A percentile compares a stretch with the other conserved stretches of the same genome.
phyloP scores from a whole-genome alignment of 306 rosid genomes.

The Chamaecrista fasciculata region DNA sequence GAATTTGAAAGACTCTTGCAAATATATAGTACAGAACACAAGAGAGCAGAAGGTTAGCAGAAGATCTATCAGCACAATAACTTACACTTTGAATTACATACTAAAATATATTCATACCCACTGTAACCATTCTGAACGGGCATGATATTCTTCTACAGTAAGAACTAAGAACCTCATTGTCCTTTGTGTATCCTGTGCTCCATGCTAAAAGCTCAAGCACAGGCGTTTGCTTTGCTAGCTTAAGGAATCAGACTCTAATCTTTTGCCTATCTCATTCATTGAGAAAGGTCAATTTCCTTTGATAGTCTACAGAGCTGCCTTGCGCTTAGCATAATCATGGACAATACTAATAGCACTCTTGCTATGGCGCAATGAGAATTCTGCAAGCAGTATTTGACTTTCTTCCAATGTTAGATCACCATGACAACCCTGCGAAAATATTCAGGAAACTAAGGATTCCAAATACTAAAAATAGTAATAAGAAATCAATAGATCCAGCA shows the following conservation, averaged over 20 bases:
- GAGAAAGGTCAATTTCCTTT: not conserved
- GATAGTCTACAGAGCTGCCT: conserved; percentile 31
- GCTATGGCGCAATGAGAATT: conserved; percentile 81
- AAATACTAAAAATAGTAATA: not conserved
- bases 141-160: not conserved
- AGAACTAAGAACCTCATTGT: conserved; percentile 5
- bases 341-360: conserved; percentile 60
- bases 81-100: not conserved
- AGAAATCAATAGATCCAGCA: not conserved
- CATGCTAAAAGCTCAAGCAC: conserved; percentile 6
- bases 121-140: conserved; percentile 13
- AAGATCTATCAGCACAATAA: not conserved
- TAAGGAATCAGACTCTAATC: conserved; percentile 8
- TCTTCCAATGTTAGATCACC: conserved; percentile 75
- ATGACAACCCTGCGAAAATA: conserved; percentile 62
- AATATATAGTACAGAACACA: not conserved
- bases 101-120: too few relatives aligned
- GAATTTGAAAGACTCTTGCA: too few relatives aligned
- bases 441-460: not conserved
- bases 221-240: not conserved
- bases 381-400: conserved; percentile 78
- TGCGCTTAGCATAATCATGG: conserved; percentile 63
- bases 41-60: not conserved
- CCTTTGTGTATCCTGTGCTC: not conserved
- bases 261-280: conserved; percentile 6